Evolutionary conservation across 2,329 filamentous ascomycete species (phyloP).

Genomic region (Fusarium begoniae): DNA sequence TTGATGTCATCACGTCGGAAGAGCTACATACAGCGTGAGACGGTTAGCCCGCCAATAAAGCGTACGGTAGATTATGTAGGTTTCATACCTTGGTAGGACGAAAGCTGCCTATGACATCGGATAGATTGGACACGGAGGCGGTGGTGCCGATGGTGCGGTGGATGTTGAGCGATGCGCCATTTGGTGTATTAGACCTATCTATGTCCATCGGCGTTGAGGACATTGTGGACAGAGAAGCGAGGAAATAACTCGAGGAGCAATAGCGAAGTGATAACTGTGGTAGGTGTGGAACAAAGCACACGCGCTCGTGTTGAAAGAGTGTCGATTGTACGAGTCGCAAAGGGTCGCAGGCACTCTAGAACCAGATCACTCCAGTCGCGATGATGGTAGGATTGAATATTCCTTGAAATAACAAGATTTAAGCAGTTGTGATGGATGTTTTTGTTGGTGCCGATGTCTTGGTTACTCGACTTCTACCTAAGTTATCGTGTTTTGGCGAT

Average conservation of each 20-base stretch:
- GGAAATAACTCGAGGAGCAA: background rate
- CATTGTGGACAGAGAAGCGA: slow-evolving; percentile 48
- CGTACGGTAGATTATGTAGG: background rate
- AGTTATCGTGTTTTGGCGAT: slow-evolving; percentile 15
- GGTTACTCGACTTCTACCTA: background rate
- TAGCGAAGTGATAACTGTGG: background rate
- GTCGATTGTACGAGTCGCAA: background rate
- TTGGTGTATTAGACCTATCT: slow-evolving; percentile 54
- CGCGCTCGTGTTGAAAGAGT: background rate
- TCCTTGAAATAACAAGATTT: background rate
- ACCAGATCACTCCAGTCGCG: background rate
- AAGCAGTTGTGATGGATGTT: background rate
- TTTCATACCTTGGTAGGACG: slow-evolving; percentile 81
- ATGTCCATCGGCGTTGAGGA: slow-evolving; percentile 67
- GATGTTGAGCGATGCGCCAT: slow-evolving; percentile 59
- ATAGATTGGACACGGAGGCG: slow-evolving; percentile 70
- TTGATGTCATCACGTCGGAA: slow-evolving; percentile 68
- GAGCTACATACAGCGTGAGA: slow-evolving; percentile 48
- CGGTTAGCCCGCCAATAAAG: background rate
- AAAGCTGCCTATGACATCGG: slow-evolving; percentile 80
- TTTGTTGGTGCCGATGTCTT: background rate
- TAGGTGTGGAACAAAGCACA: slow-evolving; percentile 2
- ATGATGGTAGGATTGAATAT: background rate
- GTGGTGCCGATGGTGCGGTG: slow-evolving; percentile 56
- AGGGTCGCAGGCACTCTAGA: background rate